Evolutionary conservation across 495 filamentous ascomycete genomes (phyloP).

Genomic region (Xanthoparmelia taractica): DNA sequence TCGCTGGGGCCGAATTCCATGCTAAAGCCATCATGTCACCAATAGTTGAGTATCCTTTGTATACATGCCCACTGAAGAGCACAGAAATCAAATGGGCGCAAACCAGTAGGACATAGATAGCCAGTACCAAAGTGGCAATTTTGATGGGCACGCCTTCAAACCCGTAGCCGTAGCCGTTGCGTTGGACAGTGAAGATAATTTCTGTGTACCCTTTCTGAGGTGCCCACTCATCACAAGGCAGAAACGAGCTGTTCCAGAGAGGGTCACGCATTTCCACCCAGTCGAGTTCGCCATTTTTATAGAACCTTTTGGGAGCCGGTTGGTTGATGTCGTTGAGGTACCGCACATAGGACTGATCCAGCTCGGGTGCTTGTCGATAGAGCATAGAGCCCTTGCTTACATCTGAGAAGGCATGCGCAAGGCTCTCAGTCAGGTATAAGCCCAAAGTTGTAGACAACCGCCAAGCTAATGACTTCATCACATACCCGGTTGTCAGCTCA

Average conservation of each 20-base stretch:
- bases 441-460: constrained; percentile 13
- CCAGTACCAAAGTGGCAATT: constrained; percentile 10
- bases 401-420: constrained; percentile 13
- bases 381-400: constrained; percentile 4
- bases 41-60: constrained; percentile 6
- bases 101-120: constrained; percentile 4
- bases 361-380: constrained; percentile 7
- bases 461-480: constrained; percentile 11
- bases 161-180: constrained; percentile 17
- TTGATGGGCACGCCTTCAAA: constrained; percentile 17
- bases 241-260: constrained; percentile 13
- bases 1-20: constrained; percentile 13
- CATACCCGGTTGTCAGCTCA: background rate
- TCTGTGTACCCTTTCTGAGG: constrained; percentile 16
- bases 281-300: constrained; percentile 15
- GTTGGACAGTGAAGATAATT: constrained; percentile 15
- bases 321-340: constrained; percentile 14
- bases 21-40: constrained; percentile 12
- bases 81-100: constrained; percentile 7
- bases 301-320: constrained; percentile 5
- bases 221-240: constrained; percentile 18
- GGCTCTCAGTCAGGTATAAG: constrained; percentile 14
- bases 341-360: constrained; percentile 5
- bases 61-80: background rate
- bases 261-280: constrained; percentile 14